Evolutionary conservation across 805 yeast genomes (phyloP).

Genomic region (Ogataea degrootiae): DNA sequence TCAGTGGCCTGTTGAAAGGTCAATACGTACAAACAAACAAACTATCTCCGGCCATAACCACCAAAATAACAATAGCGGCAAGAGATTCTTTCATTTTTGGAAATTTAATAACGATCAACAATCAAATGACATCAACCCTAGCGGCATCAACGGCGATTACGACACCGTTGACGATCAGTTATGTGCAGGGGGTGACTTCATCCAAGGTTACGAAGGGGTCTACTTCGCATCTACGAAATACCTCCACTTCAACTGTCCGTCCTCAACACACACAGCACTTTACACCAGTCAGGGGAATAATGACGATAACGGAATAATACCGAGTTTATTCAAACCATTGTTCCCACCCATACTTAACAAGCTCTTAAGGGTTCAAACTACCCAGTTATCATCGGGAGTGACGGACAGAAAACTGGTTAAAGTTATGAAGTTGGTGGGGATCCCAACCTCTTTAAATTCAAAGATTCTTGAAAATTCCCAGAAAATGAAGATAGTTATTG

Average conservation of each 20-base stretch:
- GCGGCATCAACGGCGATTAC: not conserved
- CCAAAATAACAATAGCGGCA: not conserved
- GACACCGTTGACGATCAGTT: not conserved
- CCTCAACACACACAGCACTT: not conserved
- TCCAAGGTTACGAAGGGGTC: conserved; percentile 10
- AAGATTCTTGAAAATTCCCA: not conserved
- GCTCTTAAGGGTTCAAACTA: not conserved
- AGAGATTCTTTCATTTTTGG: not conserved
- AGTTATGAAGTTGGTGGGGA: too few species aligned
- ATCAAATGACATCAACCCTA: too few species aligned
- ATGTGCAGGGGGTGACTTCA: conserved; percentile 13
- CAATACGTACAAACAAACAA: not conserved
- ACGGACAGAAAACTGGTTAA: too few species aligned
- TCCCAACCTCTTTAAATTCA: too few species aligned
- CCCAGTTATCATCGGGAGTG: too few species aligned
- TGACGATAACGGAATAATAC: conserved; percentile 7
- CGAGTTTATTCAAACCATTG: conserved; percentile 11
- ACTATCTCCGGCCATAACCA: not conserved
- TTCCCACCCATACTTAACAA: conserved; percentile 11
- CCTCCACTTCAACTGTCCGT: conserved; percentile 9
- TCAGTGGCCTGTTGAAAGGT: conserved; percentile 19
- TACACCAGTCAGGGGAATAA: not conserved
- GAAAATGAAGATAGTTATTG: conserved; percentile 19
- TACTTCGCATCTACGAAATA: conserved; percentile 15
- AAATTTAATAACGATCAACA: not conserved